phyloP scores from a whole-genome alignment of 164 flowering plant genomes.

The Stephania japonica region DNA sequence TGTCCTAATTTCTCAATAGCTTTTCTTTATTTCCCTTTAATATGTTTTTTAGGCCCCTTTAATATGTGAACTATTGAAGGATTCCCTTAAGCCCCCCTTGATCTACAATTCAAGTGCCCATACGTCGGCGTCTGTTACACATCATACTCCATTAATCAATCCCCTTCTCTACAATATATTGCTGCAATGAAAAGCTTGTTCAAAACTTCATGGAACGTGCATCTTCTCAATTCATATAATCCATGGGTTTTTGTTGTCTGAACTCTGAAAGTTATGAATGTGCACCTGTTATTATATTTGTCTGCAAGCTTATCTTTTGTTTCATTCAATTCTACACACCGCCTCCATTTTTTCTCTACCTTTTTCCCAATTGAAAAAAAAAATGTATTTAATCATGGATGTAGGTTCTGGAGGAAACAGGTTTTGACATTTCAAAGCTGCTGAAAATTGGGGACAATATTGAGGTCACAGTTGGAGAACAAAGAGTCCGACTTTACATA shows the following conservation, averaged over 20 bases:
- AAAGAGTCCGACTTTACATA: conserved; percentile 85
- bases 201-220: neutral
- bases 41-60: too few species aligned
- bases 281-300: too few species aligned
- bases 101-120: too few species aligned
- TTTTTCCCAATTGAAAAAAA: neutral
- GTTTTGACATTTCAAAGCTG: conserved; percentile 70
- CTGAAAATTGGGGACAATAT: conserved; percentile 70
- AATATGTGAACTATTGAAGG: too few species aligned
- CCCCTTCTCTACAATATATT: neutral
- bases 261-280: too few species aligned
- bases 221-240: too few species aligned
- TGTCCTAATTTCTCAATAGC: too few species aligned
- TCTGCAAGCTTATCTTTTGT: too few species aligned
- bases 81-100: too few species aligned
- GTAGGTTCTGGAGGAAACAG: conserved; percentile 95
- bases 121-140: too few species aligned
- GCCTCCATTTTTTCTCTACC: neutral
- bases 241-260: too few species aligned
- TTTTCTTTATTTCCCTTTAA: too few species aligned
- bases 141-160: neutral
- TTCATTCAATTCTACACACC: neutral
- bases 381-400: conserved; percentile 11
- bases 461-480: conserved; percentile 78
- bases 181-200: neutral